These are phyloP conservation scores for Aspergillus amoenus DNA, from an alignment of 2,329 filamentous ascomycete species.

Conservation along the genomic window DNA sequence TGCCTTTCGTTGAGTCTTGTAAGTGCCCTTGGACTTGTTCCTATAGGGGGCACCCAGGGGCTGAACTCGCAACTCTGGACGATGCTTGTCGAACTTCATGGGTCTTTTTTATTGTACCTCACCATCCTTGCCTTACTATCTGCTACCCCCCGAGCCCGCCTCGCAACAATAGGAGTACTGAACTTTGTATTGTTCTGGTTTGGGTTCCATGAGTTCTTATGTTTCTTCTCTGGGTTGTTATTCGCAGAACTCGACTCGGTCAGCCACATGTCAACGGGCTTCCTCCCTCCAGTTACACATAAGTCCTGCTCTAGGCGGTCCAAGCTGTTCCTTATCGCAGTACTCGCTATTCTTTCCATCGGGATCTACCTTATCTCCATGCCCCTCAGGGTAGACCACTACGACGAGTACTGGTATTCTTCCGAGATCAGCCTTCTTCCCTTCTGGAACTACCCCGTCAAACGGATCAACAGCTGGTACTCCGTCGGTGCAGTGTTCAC, in stretches of 20 bases:
- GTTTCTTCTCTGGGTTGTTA: too few relatives aligned
- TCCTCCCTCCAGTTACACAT: too few relatives aligned
- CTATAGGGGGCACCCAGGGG: conserved; percentile 3
- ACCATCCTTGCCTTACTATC: not conserved
- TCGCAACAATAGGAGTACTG: not conserved
- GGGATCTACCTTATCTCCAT: too few relatives aligned
- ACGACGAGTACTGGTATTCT: not conserved
- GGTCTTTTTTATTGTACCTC: conserved; percentile 23
- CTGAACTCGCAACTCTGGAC: conserved; percentile 26
- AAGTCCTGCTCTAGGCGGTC: too few relatives aligned
- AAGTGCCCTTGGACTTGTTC: conserved; percentile 10
- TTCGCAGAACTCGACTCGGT: too few relatives aligned
- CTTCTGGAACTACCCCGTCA: not conserved
- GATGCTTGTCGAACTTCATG: conserved; percentile 24
- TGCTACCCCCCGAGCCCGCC: not conserved
- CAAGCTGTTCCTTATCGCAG: too few relatives aligned
- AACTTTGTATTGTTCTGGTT: conserved; percentile 18
- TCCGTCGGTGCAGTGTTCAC: not conserved
- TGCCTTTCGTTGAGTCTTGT: not conserved
- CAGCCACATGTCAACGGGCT: too few relatives aligned
- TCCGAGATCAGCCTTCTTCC: not conserved
- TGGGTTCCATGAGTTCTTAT: conserved; percentile 6
- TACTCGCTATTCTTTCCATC: too few relatives aligned
- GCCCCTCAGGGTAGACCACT: too few relatives aligned
- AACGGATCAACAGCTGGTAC: not conserved